Percentiles rank a stretch among this genome's conserved stretches.
Evolutionary conservation across 2,329 filamentous ascomycete species (phyloP).

Genomic region (Alternaria arbusti): DNA sequence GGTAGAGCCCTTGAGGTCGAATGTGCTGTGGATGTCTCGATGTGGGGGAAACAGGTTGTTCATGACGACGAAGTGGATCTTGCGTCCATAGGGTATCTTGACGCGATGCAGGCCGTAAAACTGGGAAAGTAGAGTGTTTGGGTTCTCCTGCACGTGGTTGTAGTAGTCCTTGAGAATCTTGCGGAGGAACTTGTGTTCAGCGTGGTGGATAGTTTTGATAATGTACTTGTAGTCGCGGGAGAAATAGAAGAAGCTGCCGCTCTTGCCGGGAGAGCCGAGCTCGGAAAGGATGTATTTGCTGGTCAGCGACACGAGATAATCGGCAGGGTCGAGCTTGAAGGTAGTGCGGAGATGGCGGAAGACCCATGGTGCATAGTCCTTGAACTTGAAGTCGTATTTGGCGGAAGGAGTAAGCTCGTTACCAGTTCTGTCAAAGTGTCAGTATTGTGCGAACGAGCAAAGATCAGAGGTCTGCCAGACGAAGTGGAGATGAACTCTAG

Average conservation of each 20-base stretch:
- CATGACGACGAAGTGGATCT: conserved; percentile 99
- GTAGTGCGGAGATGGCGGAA: conserved; percentile 88
- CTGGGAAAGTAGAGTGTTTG: conserved; percentile 94
- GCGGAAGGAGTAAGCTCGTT: conserved; percentile 97
- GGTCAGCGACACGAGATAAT: conserved; percentile 97
- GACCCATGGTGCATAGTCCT: conserved; percentile 99
- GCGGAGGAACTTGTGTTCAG: conserved; percentile 85
- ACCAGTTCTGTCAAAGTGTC: conserved; percentile 70
- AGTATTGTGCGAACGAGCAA: conserved; percentile 4
- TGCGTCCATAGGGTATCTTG: conserved; percentile 97
- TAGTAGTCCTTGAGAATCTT: conserved; percentile 92
- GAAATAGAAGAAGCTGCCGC: conserved; percentile 99
- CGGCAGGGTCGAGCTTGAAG: conserved; percentile 92
- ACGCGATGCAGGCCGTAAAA: conserved; percentile 97
- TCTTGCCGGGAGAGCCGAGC: conserved; percentile 95
- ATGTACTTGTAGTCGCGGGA: conserved; percentile 99
- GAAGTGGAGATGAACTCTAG: conserved; percentile 20
- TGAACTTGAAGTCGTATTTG: conserved; percentile 99
- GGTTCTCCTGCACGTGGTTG: conserved; percentile 87
- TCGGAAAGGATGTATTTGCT: conserved; percentile 99
- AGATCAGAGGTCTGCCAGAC: conserved; percentile 15
- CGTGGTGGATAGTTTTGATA: conserved; percentile 99
- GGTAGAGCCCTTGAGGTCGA: conserved; percentile 95
- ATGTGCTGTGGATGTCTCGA: conserved; percentile 95
- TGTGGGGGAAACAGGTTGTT: conserved; percentile 99